phyloP scores from a whole-genome alignment of 352 stramenopile genomes.

The Phytophthora tentaculata region DNA sequence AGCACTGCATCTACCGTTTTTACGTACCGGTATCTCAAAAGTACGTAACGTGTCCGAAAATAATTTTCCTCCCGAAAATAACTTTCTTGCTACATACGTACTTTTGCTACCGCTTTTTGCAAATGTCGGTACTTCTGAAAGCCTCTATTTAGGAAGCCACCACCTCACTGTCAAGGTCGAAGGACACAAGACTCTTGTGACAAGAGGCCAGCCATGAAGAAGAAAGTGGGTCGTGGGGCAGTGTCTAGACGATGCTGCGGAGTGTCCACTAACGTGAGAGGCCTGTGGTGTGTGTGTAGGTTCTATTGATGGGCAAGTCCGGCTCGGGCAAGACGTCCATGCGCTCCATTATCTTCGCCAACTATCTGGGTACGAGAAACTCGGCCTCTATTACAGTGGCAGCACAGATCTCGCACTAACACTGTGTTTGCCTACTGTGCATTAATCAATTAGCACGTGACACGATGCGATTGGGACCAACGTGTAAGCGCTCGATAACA shows the following conservation, averaged over 20 bases:
- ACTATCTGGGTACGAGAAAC: constrained; percentile 92
- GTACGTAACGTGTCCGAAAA: too few species aligned
- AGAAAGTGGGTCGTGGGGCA: constrained; percentile 44
- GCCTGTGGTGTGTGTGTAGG: constrained; percentile 47
- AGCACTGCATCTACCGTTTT: too few species aligned
- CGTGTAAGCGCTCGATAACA: constrained; percentile 52
- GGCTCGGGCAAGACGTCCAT: constrained; percentile 99
- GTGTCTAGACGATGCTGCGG: background rate
- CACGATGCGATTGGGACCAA: constrained; percentile 97
- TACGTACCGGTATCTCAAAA: too few species aligned
- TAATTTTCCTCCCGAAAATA: too few species aligned
- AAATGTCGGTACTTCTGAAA: too few species aligned
- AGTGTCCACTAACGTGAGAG: background rate
- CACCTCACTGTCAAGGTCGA: too few species aligned
- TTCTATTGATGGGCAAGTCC: constrained; percentile 96
- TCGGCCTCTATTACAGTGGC: background rate
- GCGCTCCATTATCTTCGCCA: constrained; percentile 99
- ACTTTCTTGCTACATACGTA: too few species aligned
- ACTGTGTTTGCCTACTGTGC: background rate
- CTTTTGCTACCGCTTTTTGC: too few species aligned
- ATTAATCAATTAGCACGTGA: constrained; percentile 83
- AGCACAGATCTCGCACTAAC: background rate
- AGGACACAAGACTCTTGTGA: too few species aligned
- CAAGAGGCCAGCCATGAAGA: constrained; percentile 69
- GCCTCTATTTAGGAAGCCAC: too few species aligned